phyloP scores from a whole-genome alignment of 129 eudicot genomes.

The Centrapalus pauciflorus region DNA sequence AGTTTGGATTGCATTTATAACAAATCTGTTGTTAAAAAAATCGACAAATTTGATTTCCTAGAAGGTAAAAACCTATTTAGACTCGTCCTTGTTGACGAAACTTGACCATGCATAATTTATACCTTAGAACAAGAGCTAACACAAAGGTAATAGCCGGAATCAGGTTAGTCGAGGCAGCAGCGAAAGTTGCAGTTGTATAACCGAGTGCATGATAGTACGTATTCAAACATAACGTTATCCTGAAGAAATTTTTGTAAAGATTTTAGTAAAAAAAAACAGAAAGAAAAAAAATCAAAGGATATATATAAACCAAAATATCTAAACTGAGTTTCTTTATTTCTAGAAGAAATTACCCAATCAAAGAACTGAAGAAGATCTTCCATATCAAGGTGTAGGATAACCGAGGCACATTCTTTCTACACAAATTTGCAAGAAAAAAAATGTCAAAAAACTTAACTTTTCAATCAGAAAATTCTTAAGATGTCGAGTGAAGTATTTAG shows the following conservation, averaged over 20 bases:
- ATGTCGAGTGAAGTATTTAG: neutral
- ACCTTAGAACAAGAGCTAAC: conserved; percentile 56
- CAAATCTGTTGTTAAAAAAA: too few species aligned
- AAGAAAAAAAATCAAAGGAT: neutral
- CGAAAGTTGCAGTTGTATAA: conserved; percentile 76
- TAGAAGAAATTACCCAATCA: conserved; percentile 66
- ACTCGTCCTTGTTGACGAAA: neutral
- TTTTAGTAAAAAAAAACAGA: neutral
- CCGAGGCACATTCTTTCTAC: conserved; percentile 38
- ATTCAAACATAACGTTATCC: conserved; percentile 52
- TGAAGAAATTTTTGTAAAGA: conserved; percentile 9
- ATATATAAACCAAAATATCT: too few species aligned
- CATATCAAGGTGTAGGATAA: conserved; percentile 37
- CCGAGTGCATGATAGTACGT: conserved; percentile 37
- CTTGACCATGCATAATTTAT: neutral
- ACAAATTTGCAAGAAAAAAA: neutral
- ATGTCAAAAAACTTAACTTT: neutral
- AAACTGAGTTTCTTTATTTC: too few species aligned
- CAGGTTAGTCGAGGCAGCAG: conserved; percentile 63
- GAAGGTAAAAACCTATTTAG: neutral
- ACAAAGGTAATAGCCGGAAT: conserved; percentile 70
- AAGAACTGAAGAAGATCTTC: conserved; percentile 59
- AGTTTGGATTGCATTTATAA: too few species aligned
- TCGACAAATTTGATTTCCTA: too few species aligned
- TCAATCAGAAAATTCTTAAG: neutral